A percentile compares a stretch with the other conserved stretches of the same genome.
Evolutionary conservation across 495 filamentous ascomycete genomes (phyloP).

Genomic region (Tuber borchii): DNA sequence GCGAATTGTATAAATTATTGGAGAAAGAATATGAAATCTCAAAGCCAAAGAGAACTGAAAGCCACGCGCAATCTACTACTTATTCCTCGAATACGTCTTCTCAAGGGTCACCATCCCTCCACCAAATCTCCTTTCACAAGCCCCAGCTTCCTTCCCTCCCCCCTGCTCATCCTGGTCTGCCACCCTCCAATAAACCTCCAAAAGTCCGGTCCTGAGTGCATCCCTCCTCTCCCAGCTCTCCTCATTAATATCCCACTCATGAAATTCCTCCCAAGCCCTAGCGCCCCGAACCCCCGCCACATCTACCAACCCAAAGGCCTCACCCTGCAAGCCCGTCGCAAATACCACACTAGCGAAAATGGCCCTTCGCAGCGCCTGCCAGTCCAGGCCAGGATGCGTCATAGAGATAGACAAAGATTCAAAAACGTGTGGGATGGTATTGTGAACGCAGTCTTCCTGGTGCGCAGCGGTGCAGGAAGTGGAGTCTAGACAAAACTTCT

Average conservation of each 20-base stretch:
- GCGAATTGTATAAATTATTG: neutral
- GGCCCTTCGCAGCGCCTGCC: neutral
- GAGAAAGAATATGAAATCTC: neutral
- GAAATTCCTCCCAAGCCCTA: neutral
- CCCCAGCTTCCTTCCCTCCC: neutral
- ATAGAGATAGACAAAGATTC: neutral
- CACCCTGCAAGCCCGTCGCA: neutral
- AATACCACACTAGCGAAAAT: neutral
- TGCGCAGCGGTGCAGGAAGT: neutral
- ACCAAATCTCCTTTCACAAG: neutral
- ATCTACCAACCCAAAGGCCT: neutral
- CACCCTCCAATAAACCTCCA: neutral
- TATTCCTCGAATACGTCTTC: neutral
- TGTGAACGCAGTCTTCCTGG: neutral
- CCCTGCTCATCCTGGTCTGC: neutral
- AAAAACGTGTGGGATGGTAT: neutral
- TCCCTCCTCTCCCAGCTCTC: neutral
- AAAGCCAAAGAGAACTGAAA: neutral
- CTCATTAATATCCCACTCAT: neutral
- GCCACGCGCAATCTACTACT: neutral
- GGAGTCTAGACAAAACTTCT: neutral
- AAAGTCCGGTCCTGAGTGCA: neutral
- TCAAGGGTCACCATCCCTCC: neutral
- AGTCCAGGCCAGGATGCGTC: neutral
- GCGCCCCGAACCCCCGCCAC: neutral